Percentiles rank a stretch among this genome's conserved stretches.
Evolutionary conservation across 352 stramenopile genomes (phyloP).

Genomic region (Blastocystis sp.): DNA sequence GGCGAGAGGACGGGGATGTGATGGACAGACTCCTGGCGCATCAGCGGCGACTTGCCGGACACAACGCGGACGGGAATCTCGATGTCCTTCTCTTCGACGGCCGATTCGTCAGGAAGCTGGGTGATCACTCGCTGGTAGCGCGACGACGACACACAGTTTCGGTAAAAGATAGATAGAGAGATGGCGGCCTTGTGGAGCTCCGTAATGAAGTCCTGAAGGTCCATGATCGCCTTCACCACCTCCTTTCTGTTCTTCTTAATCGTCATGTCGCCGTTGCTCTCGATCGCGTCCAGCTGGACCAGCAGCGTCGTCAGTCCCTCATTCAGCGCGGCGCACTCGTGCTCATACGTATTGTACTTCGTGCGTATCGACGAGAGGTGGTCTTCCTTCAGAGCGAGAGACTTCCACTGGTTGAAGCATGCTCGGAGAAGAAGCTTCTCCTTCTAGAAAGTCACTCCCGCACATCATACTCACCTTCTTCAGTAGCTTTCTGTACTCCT

Average conservation of each 20-base stretch:
- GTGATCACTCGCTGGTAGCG: neutral
- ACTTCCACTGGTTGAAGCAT: neutral
- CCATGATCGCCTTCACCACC: neutral
- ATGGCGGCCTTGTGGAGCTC: neutral
- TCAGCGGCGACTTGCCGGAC: neutral
- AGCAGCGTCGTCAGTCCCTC: neutral
- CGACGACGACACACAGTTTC: neutral
- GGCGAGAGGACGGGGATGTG: neutral
- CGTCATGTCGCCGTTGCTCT: neutral
- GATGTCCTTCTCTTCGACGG: neutral
- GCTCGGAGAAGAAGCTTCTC: neutral
- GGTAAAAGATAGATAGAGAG: neutral
- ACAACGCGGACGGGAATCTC: neutral
- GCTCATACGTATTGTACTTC: neutral
- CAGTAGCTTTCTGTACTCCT: neutral
- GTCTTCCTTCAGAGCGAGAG: neutral
- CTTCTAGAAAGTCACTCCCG: neutral
- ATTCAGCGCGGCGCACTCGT: neutral
- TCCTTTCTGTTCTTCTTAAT: neutral
- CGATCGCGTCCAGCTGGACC: neutral
- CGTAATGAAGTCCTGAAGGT: neutral
- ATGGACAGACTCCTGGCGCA: neutral
- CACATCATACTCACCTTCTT: neutral
- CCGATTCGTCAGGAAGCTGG: neutral
- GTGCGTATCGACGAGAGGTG: neutral